phyloP scores from a whole-genome alignment of 2,329 filamentous ascomycete species.

The Cladosporium velox region DNA sequence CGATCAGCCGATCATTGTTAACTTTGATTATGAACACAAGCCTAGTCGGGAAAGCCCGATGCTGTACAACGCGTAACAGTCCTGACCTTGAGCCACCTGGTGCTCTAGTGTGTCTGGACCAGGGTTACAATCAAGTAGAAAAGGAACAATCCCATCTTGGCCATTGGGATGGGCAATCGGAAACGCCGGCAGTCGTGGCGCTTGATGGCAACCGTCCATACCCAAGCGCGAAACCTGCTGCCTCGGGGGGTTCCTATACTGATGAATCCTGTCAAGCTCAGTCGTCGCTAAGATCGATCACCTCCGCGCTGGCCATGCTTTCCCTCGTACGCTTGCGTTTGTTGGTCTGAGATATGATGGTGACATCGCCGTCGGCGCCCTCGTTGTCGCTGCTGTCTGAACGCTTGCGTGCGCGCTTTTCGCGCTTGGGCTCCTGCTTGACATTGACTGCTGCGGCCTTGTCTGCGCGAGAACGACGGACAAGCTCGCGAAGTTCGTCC shows the following conservation, averaged over 20 bases:
- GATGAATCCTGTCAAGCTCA: neutral
- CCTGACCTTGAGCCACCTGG: neutral
- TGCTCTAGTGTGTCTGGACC: neutral
- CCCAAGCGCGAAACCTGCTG: no score
- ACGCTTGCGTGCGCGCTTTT: slow-evolving; percentile 28
- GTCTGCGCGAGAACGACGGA: slow-evolving; percentile 23
- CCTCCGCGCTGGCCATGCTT: neutral
- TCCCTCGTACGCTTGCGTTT: neutral
- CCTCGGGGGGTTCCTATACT: no score
- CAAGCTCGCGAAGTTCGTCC: slow-evolving; percentile 29
- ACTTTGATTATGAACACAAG: neutral
- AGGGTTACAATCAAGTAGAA: neutral
- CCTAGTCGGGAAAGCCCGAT: neutral
- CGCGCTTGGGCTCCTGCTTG: slow-evolving; percentile 19
- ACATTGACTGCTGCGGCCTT: neutral
- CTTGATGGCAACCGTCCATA: no score
- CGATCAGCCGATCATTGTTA: neutral
- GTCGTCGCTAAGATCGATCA: neutral
- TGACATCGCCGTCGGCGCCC: slow-evolving; percentile 25
- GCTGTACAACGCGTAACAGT: neutral
- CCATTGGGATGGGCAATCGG: no score
- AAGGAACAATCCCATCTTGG: no score
- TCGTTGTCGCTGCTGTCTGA: slow-evolving; percentile 14
- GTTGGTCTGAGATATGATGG: slow-evolving; percentile 20
- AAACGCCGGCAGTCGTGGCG: no score